Evolutionary conservation across 2,329 filamentous ascomycete species (phyloP).

Genomic region (Gaeumannomyces tritici): DNA sequence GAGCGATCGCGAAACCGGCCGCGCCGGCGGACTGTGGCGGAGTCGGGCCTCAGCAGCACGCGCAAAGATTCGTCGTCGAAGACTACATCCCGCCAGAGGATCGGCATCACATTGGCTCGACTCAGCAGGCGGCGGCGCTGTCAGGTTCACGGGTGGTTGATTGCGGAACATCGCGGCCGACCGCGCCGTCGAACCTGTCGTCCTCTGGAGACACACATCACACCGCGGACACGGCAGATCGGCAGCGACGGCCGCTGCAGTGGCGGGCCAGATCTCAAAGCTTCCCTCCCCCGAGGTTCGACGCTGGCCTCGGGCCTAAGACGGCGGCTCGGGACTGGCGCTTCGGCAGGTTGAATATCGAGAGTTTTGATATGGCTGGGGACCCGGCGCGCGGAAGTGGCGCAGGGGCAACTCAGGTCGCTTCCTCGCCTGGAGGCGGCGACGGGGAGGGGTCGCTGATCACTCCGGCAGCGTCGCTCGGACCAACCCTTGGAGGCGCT

Average conservation of each 20-base stretch:
- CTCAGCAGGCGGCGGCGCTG: conserved; percentile 3
- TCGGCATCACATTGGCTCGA: not conserved
- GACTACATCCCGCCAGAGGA: conserved; percentile 5
- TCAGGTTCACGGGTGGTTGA: conserved; percentile 32
- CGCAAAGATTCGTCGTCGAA: not conserved
- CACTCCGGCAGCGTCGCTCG: conserved; percentile 28
- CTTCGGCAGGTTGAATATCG: conserved; percentile 67
- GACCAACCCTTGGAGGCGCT: conserved; percentile 44
- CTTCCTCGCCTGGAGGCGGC: conserved; percentile 10
- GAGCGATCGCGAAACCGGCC: not conserved
- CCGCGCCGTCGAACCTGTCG: conserved; percentile 12
- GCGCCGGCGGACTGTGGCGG: conserved; percentile 8
- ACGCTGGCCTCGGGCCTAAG: conserved; percentile 33
- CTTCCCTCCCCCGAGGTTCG: conserved; percentile 31
- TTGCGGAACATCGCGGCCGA: conserved; percentile 33
- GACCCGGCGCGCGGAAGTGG: conserved; percentile 9
- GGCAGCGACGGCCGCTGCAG: conserved; percentile 16
- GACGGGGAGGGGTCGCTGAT: not conserved
- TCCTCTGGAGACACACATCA: conserved; percentile 23
- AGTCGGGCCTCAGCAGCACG: not conserved
- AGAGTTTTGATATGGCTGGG: conserved; percentile 63
- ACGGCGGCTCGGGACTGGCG: conserved; percentile 62
- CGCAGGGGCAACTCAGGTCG: not conserved
- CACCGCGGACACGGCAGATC: conserved; percentile 19
- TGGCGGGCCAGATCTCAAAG: conserved; percentile 28